Evolutionary conservation across 1,284 basidiomycete species (phyloP), one percentile per base, ranked within the genome.

Genomic region (Sphagnurus paluster): DNA sequence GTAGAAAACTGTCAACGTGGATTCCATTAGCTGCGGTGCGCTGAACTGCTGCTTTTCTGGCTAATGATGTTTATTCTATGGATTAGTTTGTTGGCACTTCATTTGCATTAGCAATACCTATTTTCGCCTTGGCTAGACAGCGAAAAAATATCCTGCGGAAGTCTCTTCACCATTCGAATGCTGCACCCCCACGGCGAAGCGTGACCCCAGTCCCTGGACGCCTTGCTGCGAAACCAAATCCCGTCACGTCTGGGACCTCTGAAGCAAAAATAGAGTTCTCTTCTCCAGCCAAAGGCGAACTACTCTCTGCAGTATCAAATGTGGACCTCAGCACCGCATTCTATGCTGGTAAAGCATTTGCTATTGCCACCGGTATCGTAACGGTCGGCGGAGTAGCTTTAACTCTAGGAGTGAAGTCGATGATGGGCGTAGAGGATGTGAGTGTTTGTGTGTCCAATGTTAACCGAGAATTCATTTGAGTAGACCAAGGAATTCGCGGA

Each of bases 401-500:
- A 8, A 50, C 64, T 2, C 56, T 56, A 48, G 56, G 60, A 9
- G 64, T 72, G 16, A 69, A 70, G 52, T 54, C 54, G 3, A 23
- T 54, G 8, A 59, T 71, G 51, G 69, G 67, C 26, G 63, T 73
- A 2, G 47, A 66, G 42, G 59, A 70, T 46, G 71, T 72, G 42
- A 33, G 66, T 62, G 4, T 28, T 33, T 45, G 34, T 25, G 7
- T 16, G 20, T 8, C 34, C 37, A 38, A 23, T 26, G 13, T n/a
- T 17, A 32, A 26, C 14, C 13, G 33, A 38, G 8, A 47, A 14
- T 34, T 37, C 21, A 13, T 23, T 32, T 20, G 37, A 26, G 17
- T 46, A 85, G 82, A 76, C 75, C 0, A 58, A 71, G 43, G 77
- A 84, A 54, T 85, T 86, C 55, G 76, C 74, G 2, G 62, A 69